Percentiles rank a stretch among this genome's conserved stretches.
These are phyloP conservation scores for Diaporthe australafricana DNA, from an alignment of 2,329 filamentous ascomycete genomes.

Conservation along the genomic window DNA sequence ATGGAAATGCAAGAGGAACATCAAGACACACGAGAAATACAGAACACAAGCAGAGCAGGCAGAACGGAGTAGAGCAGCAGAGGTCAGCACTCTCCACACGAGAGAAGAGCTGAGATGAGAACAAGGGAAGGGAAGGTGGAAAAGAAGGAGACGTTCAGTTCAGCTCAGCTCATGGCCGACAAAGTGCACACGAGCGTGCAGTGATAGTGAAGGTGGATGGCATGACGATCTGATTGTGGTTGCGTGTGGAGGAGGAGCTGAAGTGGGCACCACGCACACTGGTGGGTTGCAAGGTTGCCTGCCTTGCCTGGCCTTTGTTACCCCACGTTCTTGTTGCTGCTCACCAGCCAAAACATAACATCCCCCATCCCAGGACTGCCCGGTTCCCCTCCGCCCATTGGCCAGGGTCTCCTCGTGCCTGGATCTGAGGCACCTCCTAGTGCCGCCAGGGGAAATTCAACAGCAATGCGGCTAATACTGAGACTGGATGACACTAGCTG, in stretches of 20 bases:
- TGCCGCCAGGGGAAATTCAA: constrained; percentile 23
- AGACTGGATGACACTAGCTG: not conserved
- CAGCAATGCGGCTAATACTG: constrained; percentile 19
- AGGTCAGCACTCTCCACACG: not conserved
- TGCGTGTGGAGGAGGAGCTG: not conserved
- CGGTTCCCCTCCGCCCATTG: not conserved
- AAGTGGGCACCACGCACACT: constrained; percentile 4
- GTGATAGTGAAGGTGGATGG: constrained; percentile 12
- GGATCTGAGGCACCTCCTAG: constrained; percentile 9
- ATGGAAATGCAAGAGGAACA: not conserved
- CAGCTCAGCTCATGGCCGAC: constrained; percentile 24
- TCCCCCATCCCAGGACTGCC: constrained; percentile 20
- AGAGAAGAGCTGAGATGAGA: not conserved
- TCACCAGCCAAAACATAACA: constrained; percentile 10
- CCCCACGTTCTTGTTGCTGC: constrained; percentile 1
- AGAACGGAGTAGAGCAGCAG: not conserved
- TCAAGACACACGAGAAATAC: not conserved
- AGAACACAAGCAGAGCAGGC: not conserved
- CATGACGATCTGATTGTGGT: constrained; percentile 23
- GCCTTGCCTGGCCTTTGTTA: not conserved
- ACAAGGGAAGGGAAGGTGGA: constrained; percentile 31
- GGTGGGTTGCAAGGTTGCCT: not conserved
- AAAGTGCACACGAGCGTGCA: constrained; percentile 6
- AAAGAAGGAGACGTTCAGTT: constrained; percentile 29
- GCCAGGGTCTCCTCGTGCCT: constrained; percentile 26